phyloP scores from a whole-genome alignment of 2,329 filamentous ascomycete species.

The Aureobasidium sp. region DNA sequence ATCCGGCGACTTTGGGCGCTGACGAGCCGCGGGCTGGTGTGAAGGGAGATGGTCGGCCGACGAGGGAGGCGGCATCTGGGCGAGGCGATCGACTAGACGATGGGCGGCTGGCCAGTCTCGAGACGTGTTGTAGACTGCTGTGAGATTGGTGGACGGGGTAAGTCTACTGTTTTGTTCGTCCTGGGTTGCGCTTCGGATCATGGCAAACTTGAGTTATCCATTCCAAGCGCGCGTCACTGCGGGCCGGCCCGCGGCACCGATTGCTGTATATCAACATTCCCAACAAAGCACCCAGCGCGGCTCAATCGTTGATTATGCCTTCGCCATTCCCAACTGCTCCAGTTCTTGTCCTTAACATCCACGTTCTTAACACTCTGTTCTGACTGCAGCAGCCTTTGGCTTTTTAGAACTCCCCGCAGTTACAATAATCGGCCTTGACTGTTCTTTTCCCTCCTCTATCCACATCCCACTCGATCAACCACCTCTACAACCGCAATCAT shows the following conservation, averaged over 20 bases:
- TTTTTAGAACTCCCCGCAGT: not conserved
- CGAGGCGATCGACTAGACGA: not conserved
- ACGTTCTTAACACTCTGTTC: not conserved
- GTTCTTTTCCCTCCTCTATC: not conserved
- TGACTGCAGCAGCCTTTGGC: too few relatives aligned
- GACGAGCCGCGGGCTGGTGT: slow-evolving; percentile 33
- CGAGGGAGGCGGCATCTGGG: slow-evolving; percentile 12
- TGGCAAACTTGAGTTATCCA: slow-evolving; percentile 4
- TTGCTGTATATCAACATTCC: not conserved
- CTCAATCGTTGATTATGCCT: too few relatives aligned
- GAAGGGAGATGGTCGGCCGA: slow-evolving; percentile 21
- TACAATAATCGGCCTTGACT: not conserved
- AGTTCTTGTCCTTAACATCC: not conserved
- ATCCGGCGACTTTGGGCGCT: slow-evolving; percentile 28
- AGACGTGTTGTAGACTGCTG: not conserved
- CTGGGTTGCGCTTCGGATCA: not conserved
- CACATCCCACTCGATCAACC: not conserved
- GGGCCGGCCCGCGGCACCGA: not conserved
- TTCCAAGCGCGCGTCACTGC: not conserved
- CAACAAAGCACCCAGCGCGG: too few relatives aligned
- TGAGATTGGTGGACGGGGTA: not conserved
- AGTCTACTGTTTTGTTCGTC: not conserved
- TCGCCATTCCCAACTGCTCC: too few relatives aligned
- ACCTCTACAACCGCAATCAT: slow-evolving; percentile 26
- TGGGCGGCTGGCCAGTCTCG: not conserved